These are phyloP conservation scores for Sphenostylis stenocarpa DNA, from an alignment of 306 rosid genomes.

Conservation along the genomic window DNA sequence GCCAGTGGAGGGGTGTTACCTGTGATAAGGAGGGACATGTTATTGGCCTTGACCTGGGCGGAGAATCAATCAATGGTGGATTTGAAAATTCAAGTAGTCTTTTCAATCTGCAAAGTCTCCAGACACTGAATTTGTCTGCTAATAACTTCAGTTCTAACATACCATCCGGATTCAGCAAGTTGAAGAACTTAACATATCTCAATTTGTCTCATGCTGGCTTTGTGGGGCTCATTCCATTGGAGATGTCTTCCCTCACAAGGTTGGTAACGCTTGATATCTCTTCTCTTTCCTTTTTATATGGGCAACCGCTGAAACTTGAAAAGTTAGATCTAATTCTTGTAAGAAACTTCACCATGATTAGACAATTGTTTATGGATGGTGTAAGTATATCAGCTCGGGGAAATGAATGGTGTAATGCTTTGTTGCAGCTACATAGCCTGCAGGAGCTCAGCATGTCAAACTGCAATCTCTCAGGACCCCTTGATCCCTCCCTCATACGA, in stretches of 20 bases:
- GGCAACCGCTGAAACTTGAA: not conserved
- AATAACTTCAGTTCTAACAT: slow-evolving; percentile 24
- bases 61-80: slow-evolving; percentile 26
- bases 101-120: slow-evolving; percentile 40
- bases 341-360: slow-evolving; percentile 34
- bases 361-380: slow-evolving; percentile 50
- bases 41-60: slow-evolving; percentile 35
- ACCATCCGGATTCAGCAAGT: slow-evolving; percentile 33
- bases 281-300: not conserved
- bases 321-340: slow-evolving; percentile 13
- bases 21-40: slow-evolving; percentile 36
- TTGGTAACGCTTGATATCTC: slow-evolving; percentile 47
- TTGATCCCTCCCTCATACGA: slow-evolving; percentile 21
- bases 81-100: slow-evolving; percentile 38
- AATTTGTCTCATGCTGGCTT: slow-evolving; percentile 43
- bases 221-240: slow-evolving; percentile 38
- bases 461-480: slow-evolving; percentile 41
- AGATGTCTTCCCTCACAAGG: slow-evolving; percentile 37
- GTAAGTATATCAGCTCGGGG: slow-evolving; percentile 38
- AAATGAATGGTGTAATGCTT: slow-evolving; percentile 46
- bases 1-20: slow-evolving; percentile 31
- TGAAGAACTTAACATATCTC: slow-evolving; percentile 34
- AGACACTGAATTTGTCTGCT: slow-evolving; percentile 22
- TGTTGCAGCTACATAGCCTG: slow-evolving; percentile 21
- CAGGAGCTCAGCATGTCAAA: slow-evolving; percentile 40